Percentiles rank a stretch among this genome's conserved stretches.
Evolutionary conservation across 495 filamentous ascomycete species (phyloP).

Genomic region (Annulohypoxylon stygium): DNA sequence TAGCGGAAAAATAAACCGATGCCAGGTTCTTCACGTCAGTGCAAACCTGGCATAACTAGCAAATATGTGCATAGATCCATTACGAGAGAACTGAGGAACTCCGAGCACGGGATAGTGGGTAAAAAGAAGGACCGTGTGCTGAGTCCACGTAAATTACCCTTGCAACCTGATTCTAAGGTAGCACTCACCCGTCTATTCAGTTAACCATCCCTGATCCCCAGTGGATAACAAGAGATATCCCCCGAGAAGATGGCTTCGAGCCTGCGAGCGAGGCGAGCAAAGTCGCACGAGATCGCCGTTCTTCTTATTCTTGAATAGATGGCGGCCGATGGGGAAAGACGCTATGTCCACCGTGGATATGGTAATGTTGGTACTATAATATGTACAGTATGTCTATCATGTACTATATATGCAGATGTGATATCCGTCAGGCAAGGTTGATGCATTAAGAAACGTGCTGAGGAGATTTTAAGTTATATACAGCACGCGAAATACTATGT

Average conservation of each 20-base stretch:
- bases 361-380: neutral
- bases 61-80: constrained; percentile 47
- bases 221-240: constrained; percentile 38
- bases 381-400: too few species aligned
- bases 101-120: constrained; percentile 39
- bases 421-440: constrained; percentile 26
- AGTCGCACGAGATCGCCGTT: constrained; percentile 37
- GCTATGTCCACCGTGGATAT: constrained; percentile 22
- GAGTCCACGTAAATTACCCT: constrained; percentile 41
- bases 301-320: constrained; percentile 34
- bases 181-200: constrained; percentile 38
- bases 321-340: constrained; percentile 29
- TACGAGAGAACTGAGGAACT: constrained; percentile 40
- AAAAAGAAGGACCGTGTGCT: constrained; percentile 46
- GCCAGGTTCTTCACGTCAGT: constrained; percentile 32
- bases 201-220: constrained; percentile 34
- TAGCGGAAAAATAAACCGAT: constrained; percentile 18
- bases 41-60: constrained; percentile 39
- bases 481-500: constrained; percentile 20
- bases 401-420: constrained; percentile 9
- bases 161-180: constrained; percentile 39
- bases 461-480: constrained; percentile 25
- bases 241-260: constrained; percentile 34
- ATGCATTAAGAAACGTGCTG: constrained; percentile 18
- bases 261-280: constrained; percentile 27